phyloP scores from a whole-genome alignment of 164 flowering plant genomes.

The Taxillus chinensis region DNA sequence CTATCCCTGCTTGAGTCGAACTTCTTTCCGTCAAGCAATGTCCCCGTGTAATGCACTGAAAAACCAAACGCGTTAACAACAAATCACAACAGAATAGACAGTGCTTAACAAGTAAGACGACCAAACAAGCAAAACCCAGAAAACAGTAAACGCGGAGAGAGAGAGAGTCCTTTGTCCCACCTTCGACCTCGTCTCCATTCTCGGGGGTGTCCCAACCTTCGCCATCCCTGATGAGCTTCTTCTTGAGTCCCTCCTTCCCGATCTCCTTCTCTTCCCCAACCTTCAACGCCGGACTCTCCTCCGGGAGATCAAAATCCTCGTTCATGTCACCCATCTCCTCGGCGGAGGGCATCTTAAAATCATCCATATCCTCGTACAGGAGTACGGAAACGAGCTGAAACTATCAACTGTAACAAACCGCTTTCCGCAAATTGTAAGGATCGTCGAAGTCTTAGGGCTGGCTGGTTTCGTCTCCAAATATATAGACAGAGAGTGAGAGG shows the following conservation, averaged over 20 bases:
- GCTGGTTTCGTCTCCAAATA: not conserved
- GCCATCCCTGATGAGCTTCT: slow-evolving; percentile 85
- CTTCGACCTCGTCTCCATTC: slow-evolving; percentile 85
- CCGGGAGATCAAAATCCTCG: slow-evolving; percentile 23
- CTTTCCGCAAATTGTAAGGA: not conserved
- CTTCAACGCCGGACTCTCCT: slow-evolving; percentile 37
- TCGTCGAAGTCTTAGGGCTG: not conserved
- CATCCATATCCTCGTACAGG: slow-evolving; percentile 21
- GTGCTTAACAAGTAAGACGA: no score
- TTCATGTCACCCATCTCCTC: slow-evolving; percentile 19
- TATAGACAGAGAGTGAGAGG: not conserved
- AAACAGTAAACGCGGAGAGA: not conserved
- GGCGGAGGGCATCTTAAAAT: slow-evolving; percentile 30
- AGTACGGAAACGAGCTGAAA: not conserved
- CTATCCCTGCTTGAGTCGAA: slow-evolving; percentile 88
- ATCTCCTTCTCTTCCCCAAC: slow-evolving; percentile 95
- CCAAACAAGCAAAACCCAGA: not conserved
- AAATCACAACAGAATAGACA: not conserved
- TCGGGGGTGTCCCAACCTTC: slow-evolving; percentile 80
- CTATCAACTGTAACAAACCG: not conserved
- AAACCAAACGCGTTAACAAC: not conserved
- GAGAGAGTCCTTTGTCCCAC: slow-evolving; percentile 16
- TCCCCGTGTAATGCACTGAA: slow-evolving; percentile 92
- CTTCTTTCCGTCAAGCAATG: slow-evolving; percentile 83
- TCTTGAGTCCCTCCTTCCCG: slow-evolving; percentile 69